phyloP scores from a whole-genome alignment of 2,329 filamentous ascomycete species.

The Cadophora malorum region DNA sequence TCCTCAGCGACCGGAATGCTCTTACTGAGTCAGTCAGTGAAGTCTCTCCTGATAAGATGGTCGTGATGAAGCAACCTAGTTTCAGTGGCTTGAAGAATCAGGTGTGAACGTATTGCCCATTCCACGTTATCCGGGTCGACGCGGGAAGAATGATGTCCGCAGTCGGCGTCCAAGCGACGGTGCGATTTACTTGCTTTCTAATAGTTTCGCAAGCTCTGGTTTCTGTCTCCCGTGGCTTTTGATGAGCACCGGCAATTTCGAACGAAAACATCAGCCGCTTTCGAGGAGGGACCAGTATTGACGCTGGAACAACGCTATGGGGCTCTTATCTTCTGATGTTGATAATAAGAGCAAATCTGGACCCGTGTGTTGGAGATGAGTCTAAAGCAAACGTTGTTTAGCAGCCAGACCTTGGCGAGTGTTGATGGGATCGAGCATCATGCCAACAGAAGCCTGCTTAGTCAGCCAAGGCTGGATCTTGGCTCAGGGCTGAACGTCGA shows the following conservation, averaged over 20 bases:
- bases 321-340: too few relatives aligned
- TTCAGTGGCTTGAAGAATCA: not conserved
- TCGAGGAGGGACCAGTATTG: too few relatives aligned
- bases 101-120: not conserved
- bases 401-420: not conserved
- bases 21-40: not conserved
- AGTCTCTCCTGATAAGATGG: not conserved
- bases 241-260: not conserved
- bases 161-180: not conserved
- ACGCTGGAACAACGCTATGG: too few relatives aligned
- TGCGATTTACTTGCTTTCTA: not conserved
- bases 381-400: not conserved
- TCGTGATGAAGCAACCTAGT: not conserved
- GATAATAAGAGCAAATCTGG: too few relatives aligned
- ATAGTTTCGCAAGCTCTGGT: not conserved
- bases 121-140: not conserved
- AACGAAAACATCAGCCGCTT: not conserved
- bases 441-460: not conserved
- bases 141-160: not conserved
- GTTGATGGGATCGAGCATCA: too few relatives aligned
- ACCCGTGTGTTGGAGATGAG: too few relatives aligned
- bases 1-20: not conserved
- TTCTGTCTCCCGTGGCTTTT: too few relatives aligned
- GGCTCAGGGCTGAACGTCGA: conserved; percentile 9
- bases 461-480: not conserved